Conservation (phyloP, 2,329 filamentous ascomycete species). For the Phaeoacremonium minimum region DNA sequence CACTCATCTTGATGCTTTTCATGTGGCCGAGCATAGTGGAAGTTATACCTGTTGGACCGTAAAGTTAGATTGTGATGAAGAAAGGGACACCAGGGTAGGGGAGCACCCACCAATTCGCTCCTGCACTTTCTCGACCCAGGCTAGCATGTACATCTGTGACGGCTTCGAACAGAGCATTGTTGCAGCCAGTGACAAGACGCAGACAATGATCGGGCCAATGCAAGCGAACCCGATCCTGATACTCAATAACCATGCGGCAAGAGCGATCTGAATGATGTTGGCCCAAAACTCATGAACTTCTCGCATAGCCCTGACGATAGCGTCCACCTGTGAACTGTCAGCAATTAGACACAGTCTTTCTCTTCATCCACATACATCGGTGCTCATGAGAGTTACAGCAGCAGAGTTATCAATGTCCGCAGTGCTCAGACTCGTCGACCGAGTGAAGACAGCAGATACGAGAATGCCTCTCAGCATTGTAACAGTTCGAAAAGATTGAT, state of each 20-base stretch:
- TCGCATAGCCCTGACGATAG: conserved; percentile 27
- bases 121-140: conserved; percentile 11
- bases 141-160: conserved; percentile 8
- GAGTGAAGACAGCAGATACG: conserved; percentile 26
- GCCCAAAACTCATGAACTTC: conserved; percentile 32
- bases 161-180: conserved; percentile 1
- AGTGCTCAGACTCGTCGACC: conserved; percentile 23
- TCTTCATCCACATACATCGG: conserved; percentile 21
- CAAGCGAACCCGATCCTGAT: conserved; percentile 27
- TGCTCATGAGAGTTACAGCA: conserved; percentile 35
- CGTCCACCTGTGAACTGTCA: conserved; percentile 22
- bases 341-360: no score
- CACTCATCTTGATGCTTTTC: conserved; percentile 37
- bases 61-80: no score
- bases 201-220: conserved; percentile 25
- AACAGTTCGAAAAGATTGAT: conserved; percentile 24
- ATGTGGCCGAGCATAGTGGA: conserved; percentile 29
- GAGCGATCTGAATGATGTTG: conserved; percentile 25
- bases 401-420: conserved; percentile 23
- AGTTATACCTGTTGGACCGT: conserved; percentile 22
- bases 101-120: conserved; percentile 5
- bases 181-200: conserved; percentile 2
- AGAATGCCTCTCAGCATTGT: conserved; percentile 24
- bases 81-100: no score
- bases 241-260: conserved; percentile 26